Conservation (phyloP, 805 yeast genomes). For the Pichia scutulata region DNA sequence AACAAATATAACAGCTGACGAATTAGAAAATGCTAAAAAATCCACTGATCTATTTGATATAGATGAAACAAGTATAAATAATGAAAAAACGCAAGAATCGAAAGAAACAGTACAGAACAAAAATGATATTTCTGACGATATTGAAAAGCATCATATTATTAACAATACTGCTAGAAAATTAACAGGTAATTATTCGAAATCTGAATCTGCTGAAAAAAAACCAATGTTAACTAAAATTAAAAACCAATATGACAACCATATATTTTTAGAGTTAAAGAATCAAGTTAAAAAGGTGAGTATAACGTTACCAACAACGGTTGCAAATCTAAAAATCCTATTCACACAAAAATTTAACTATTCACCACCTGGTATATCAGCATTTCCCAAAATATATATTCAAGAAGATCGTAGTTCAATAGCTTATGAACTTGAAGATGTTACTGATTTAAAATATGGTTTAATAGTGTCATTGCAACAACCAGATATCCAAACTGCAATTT, state of each 20-base stretch:
- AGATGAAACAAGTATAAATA: not conserved
- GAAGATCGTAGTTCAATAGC: slow-evolving; percentile 52
- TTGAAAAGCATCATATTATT: not conserved
- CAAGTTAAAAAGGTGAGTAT: slow-evolving; percentile 48
- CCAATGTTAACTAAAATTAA: not conserved
- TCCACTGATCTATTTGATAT: not conserved
- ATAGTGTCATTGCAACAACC: slow-evolving; percentile 53
- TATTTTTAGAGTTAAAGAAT: slow-evolving; percentile 45
- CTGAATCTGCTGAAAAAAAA: not conserved
- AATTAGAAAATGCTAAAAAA: slow-evolving; percentile 5
- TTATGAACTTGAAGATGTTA: slow-evolving; percentile 78
- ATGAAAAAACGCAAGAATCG: not conserved
- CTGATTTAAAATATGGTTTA: slow-evolving; percentile 51
- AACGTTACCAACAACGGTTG: slow-evolving; percentile 39
- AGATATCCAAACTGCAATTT: slow-evolving; percentile 17
- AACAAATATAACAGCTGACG: slow-evolving; percentile 6
- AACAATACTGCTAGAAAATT: not conserved
- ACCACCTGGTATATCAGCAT: slow-evolving; percentile 38
- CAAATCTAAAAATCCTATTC: slow-evolving; percentile 59
- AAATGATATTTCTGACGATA: not conserved
- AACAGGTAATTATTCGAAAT: not conserved
- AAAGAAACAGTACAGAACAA: not conserved
- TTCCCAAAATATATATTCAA: slow-evolving; percentile 72
- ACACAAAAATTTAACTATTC: slow-evolving; percentile 84
- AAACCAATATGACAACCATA: not conserved